These are phyloP conservation scores for Nectriaceae sp. DNA, from an alignment of 2,329 filamentous ascomycete species.

Conservation along the genomic window DNA sequence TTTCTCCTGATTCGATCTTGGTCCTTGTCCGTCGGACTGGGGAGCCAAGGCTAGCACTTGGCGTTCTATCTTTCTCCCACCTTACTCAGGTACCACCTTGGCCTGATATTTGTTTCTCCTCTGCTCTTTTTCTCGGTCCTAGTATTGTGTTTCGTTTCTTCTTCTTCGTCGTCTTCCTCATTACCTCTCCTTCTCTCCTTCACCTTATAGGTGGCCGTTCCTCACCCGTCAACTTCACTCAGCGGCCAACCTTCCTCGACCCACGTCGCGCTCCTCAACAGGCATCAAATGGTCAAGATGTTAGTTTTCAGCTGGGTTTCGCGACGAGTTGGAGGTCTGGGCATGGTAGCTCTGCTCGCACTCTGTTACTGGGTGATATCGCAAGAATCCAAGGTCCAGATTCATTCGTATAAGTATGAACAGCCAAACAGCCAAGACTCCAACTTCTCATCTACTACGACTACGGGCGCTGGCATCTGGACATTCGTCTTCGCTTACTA, in stretches of 20 bases:
- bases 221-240: background rate
- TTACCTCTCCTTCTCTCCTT: slow-evolving; percentile 2
- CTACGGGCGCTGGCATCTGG: slow-evolving; percentile 49
- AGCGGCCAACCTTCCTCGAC: slow-evolving; percentile 1
- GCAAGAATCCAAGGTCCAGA: slow-evolving; percentile 46
- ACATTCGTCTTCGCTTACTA: slow-evolving; percentile 64
- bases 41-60: no score
- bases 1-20: no score
- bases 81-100: slow-evolving; percentile 4
- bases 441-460: slow-evolving; percentile 32
- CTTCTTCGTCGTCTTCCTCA: no score
- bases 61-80: background rate
- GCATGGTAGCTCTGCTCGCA: slow-evolving; percentile 49
- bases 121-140: background rate
- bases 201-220: slow-evolving; percentile 6
- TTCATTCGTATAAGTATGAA: slow-evolving; percentile 46
- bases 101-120: slow-evolving; percentile 2
- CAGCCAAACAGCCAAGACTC: slow-evolving; percentile 38
- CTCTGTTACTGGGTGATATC: slow-evolving; percentile 59
- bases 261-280: background rate
- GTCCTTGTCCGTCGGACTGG: no score
- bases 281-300: no score
- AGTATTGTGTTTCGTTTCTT: no score
- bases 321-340: slow-evolving; percentile 55
- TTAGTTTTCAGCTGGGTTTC: slow-evolving; percentile 56